Base-by-base conservation (phyloP, 2,329 filamentous ascomycete genomes). In the Aspergillus vadensis region DNA sequence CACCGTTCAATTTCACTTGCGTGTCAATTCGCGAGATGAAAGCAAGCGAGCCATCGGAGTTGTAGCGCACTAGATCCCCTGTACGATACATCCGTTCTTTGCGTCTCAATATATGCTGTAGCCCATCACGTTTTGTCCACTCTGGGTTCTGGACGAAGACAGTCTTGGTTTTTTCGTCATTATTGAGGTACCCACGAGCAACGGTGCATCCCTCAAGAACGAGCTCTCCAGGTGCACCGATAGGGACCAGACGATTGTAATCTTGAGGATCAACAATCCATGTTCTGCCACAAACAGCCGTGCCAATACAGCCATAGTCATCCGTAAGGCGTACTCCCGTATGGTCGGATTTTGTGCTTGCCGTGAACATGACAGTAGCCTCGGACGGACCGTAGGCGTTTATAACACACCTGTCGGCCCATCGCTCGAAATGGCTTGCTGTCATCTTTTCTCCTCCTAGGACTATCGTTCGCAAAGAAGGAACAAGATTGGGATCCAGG, bases 201-300 rank as follows among this genome's bases (percentile, higher is more conserved):
- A 83, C 71, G 19, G 76, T 77, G 25, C 77, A 77, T 3, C 81
- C 80, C 65, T 82, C 79, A 1, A 83, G 60, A 0, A 81, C 65
- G 55, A 83, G 62, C 63, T 83, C 82, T 14, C 81, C 81, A 8
- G 80, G 71, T 17, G 74, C 75, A 7, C 82, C 82, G 4, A 82
- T 67, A 0, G 80, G 76, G 1, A 78, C 69, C 17, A 80, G 70
- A 1, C 71, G 68, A 51, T 78, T 69, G 54, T 70, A 66, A 38
- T 78, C 74, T 9, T 70, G 65, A 8, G 72, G 70, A 60, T 80
- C 77, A 9, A 77, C 76, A 52, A 79, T 70, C 78, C 74, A 80
- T 32, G 72, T 63, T 59, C 74, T 63, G 56, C 73, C 72, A 32
- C 73, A 72, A 7, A 73, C 50, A 5, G 73, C 66, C n/a, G 58